Evolutionary conservation across 139 green algal genomes (phyloP), one percentile per base, ranked within the genome.

Genomic region (Chlorella sp.): DNA sequence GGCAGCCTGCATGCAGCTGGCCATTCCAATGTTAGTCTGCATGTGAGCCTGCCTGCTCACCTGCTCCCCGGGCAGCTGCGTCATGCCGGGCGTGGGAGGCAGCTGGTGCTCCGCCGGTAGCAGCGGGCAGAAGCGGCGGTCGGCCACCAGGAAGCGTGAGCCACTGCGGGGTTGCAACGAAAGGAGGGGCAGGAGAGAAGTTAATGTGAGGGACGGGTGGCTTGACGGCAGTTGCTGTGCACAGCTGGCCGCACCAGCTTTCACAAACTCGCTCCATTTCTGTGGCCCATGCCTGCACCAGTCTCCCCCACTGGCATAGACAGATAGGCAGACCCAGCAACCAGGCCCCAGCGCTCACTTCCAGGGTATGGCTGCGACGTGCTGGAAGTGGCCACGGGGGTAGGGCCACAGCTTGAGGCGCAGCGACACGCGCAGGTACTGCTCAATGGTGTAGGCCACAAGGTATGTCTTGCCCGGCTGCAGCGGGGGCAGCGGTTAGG

Each of bases 381-480:
- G 84, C 38, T 83, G 62, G 62, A 85, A 56, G 56, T 92, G 89
- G 0, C 64, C 89, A 17, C 89, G 76, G 4, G 89, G 89, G 62
- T 86, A 89, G 20, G 89, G 86, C 89, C 86, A 92, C 46, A 89
- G 68, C 48, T 80, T 80, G 32, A 90, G 67, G 40, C n/a, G 60
- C 30, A 62, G 65, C 11, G 86, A 84, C 36, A 88, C 64, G 2
- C 62, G 40, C 17, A 48, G 22, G 46, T 88, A 92, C 36, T 82
- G 51, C 79, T 91, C 88, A 24, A 77, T n/a, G 9, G 62, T 76
- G 75, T 92, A 90, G 0, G 74, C 26, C 24, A 84, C 38, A 28
- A 87, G 56, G 43, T 84, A 89, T 20, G 62, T 72, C 24, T 68
- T 46, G n/a, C 64, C 64, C 20, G 43, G 17, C 43, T 62, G 73